Base-by-base conservation (phyloP, 2,329 filamentous ascomycete genomes). In the Berkeleyomyces basicola region DNA sequence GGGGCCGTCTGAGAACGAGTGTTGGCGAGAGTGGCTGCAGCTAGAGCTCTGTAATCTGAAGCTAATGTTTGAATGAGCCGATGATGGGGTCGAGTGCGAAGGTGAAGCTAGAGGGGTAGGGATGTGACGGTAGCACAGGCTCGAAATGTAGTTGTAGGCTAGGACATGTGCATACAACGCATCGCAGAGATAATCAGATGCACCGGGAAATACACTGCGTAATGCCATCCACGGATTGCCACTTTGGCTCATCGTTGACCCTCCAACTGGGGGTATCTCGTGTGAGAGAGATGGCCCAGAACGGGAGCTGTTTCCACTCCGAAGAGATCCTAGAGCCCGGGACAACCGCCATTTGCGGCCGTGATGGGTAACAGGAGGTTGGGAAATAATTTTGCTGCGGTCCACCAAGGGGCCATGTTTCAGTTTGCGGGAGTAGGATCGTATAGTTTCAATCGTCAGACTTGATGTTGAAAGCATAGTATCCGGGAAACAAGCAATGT, bases 151-250 rank as follows among this genome's bases (percentile, higher is more conserved):
- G 70, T 82, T 83, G 70, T 80, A 82, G 0, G 79, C 80, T 3
- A 83, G 70, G 7, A 83, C 73, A 67, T 84, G 80, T 0, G 81
- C 81, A 67, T 83, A 83, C 4, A 84, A 70, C 0, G 80, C 79
- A 60, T 83, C 79, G 67, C 80, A 82, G 4, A 82, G 75, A 66
- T 79, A 78, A 65, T 81, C 78, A 1, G 78, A 77, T 31, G 76
- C 80, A 2, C 70, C 67, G 0, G 77, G 75, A 68, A 84, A 83
- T 59, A 83, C 75, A 61, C 76, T 76, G 65, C 76, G 75, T 63
- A 84, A 72, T 0, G 76, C 68, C 3, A 68, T 67, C 78, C 78
- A 79, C 1, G 74, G 72, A 16, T 43, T 40, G 6, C 23, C 43
- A 42, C 31, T 51, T n/a, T 42, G 42, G 16, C 49, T n/a, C 14